Evolutionary conservation across 768 basidiomycete species (phyloP), one percentile per base, ranked within the genome.

Genomic region (Leccinellum luteum): DNA sequence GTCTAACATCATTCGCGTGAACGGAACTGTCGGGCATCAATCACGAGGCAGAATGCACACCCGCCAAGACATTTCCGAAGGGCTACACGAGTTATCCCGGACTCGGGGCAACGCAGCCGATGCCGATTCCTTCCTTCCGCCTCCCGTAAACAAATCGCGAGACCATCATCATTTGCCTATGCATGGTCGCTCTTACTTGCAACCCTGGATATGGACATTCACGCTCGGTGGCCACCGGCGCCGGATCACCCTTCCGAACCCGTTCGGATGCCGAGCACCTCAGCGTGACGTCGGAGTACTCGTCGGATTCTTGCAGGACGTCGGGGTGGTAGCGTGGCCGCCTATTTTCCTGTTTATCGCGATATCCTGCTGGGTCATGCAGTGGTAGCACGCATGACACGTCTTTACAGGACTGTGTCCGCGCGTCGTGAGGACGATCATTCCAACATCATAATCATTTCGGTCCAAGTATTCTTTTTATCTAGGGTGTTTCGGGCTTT

Each of bases 251-350:
- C n/a, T 73, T 27, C 58, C 59, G 21, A 66, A 63, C 48, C 67
- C 47, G 6, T 62, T 60, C 51, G 63, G 61, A 34, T 51, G 27
- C 21, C 59, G 53, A 55, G 44, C 35, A 21, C 45, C 56, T 41
- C 63, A 23, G 38, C 66, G 58, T 21, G 61, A 67, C 48, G 67
- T 34, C 32, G 69, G 73, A 2, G 27, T 72, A 13, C 14, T 76
- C 43, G 60, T 62, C 10, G 77, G 74, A 15, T 69, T 67, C 23
- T 8, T 64, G 17, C 55, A 54, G 34, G 76, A 78, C 35, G 64
- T 73, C 15, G 52, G 66, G n/a, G 64, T 54, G 9, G 71, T 75
- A 14, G 76, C 74, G 32, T 78, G 76, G 76, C 67, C 65, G 56
- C 73, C 77, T 12, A 48, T 77, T 3, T 38, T 65, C 27, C 48